phyloP scores from a whole-genome alignment of 257 asterid genomes.

The Solanum chilense region DNA sequence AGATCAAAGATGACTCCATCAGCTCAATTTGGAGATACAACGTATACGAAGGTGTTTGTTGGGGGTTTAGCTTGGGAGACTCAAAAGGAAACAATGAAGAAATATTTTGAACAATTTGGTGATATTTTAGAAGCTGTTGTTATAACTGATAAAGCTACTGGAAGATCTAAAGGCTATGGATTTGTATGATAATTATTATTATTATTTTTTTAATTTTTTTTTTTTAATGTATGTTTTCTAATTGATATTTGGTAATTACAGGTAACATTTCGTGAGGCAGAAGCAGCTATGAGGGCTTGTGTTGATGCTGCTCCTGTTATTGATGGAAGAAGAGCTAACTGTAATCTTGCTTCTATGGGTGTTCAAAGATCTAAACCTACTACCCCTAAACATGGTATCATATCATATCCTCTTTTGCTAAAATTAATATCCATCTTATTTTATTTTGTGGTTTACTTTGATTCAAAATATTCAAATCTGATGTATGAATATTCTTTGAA shows the following conservation, averaged over 20 bases:
- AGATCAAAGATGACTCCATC: constrained; percentile 39
- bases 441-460: no score
- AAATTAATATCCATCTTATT: no score
- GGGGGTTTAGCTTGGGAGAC: constrained; percentile 99
- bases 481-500: neutral
- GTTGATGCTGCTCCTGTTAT: constrained; percentile 90
- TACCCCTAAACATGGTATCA: constrained; percentile 68
- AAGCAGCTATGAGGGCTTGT: constrained; percentile 94
- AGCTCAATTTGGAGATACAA: constrained; percentile 83
- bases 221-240: no score
- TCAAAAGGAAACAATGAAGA: constrained; percentile 93
- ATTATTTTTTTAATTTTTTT: no score
- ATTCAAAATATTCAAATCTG: no score
- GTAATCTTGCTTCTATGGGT: constrained; percentile 96
- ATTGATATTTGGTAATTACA: neutral
- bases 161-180: constrained; percentile 98
- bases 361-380: constrained; percentile 94
- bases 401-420: no score
- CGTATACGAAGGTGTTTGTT: constrained; percentile 85
- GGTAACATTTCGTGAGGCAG: constrained; percentile 93
- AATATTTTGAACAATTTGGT: constrained; percentile 89
- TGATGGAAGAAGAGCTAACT: constrained; percentile 96
- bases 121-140: constrained; percentile 95
- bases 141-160: constrained; percentile 83
- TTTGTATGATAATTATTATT: constrained; percentile 33